These are phyloP conservation scores for Capsicum rhomboideum DNA, from an alignment of 257 asterid genomes.

Conservation along the genomic window DNA sequence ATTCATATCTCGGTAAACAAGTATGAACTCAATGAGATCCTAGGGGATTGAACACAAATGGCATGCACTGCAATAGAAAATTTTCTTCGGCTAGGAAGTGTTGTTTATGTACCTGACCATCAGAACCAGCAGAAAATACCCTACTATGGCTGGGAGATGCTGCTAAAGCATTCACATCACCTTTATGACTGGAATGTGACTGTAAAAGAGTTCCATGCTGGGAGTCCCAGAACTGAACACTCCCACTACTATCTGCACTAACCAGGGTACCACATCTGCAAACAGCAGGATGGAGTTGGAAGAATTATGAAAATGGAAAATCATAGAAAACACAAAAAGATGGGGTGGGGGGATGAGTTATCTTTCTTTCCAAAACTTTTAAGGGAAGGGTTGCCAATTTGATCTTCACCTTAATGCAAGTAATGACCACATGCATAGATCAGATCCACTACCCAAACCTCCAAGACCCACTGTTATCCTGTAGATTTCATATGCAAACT, in stretches of 20 bases:
- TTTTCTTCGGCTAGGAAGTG: background rate
- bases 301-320: background rate
- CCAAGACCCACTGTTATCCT: slow-evolving; percentile 79
- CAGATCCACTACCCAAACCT: slow-evolving; percentile 56
- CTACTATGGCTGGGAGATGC: slow-evolving; percentile 75
- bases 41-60: background rate
- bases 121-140: slow-evolving; percentile 93
- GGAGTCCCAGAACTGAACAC: slow-evolving; percentile 90
- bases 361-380: background rate
- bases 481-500: slow-evolving; percentile 53
- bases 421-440: slow-evolving; percentile 82
- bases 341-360: background rate
- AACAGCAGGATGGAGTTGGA: background rate
- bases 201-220: slow-evolving; percentile 81
- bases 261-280: slow-evolving; percentile 53
- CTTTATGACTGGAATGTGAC: slow-evolving; percentile 81
- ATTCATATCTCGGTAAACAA: background rate
- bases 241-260: slow-evolving; percentile 85
- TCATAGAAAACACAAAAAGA: background rate
- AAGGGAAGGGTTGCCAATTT: background rate
- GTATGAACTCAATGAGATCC: background rate
- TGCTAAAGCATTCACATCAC: slow-evolving; percentile 86
- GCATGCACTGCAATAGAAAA: background rate
- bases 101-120: slow-evolving; percentile 70
- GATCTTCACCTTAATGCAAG: slow-evolving; percentile 60